These are phyloP conservation scores for Coemansia pectinata DNA, from an alignment of 192 early-diverging fungal genomes.

Conservation along the genomic window DNA sequence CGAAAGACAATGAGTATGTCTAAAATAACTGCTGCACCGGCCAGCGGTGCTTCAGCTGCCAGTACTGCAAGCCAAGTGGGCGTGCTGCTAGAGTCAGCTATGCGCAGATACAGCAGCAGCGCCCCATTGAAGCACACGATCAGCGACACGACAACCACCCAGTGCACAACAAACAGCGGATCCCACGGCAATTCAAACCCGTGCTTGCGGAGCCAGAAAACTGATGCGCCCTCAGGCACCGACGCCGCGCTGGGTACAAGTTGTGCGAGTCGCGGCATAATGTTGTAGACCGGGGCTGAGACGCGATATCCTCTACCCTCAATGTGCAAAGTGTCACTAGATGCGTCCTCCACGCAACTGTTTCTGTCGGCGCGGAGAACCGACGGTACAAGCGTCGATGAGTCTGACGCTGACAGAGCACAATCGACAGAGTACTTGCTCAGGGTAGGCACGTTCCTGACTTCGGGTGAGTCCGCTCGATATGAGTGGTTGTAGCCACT, in stretches of 20 bases:
- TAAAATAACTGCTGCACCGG: slow-evolving; percentile 14
- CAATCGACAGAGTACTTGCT: slow-evolving; percentile 33
- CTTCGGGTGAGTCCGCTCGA: not conserved
- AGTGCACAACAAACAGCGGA: slow-evolving; percentile 47
- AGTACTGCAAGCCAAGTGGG: slow-evolving; percentile 20
- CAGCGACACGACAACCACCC: slow-evolving; percentile 23
- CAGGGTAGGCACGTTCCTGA: not conserved
- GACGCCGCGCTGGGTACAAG: slow-evolving; percentile 31
- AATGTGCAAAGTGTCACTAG: not conserved
- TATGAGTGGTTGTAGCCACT: slow-evolving; percentile 8
- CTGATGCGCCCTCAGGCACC: slow-evolving; percentile 32
- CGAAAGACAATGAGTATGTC: slow-evolving; percentile 20
- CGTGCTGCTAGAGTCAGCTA: not conserved
- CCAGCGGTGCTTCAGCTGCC: slow-evolving; percentile 12
- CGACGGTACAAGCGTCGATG: slow-evolving; percentile 27
- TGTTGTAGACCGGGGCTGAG: not conserved
- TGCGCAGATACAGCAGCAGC: slow-evolving; percentile 27
- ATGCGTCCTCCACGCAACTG: not conserved
- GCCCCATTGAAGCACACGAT: slow-evolving; percentile 10
- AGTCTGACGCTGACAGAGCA: slow-evolving; percentile 28
- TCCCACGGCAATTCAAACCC: slow-evolving; percentile 52
- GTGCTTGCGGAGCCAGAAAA: slow-evolving; percentile 47
- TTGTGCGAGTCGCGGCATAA: slow-evolving; percentile 10
- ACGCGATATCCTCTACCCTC: not conserved
- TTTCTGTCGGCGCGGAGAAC: slow-evolving; percentile 11